phyloP scores from a whole-genome alignment of 192 early-diverging fungal species.

The Coemansia sp. region DNA sequence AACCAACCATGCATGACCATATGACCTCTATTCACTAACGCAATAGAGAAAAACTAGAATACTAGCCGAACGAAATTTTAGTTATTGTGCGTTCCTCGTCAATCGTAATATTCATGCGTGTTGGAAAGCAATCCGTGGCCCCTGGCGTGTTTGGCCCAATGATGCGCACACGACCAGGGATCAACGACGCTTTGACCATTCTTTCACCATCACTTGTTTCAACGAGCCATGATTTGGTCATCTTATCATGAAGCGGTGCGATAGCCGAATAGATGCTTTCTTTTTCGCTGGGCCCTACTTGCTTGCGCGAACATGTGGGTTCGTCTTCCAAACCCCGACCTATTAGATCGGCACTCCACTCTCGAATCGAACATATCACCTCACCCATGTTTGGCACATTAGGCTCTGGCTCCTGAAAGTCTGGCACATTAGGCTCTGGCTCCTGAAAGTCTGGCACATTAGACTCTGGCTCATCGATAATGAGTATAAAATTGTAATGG shows the following conservation, averaged over 20 bases:
- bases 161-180: conserved; percentile 27
- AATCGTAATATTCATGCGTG: conserved; percentile 32
- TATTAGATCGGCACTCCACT: no score
- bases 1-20: background rate
- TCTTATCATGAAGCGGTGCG: background rate
- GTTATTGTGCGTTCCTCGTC: conserved; percentile 15
- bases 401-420: no score
- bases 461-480: no score
- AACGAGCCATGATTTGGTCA: conserved; percentile 5
- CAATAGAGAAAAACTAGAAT: background rate
- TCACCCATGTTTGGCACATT: no score
- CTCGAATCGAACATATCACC: no score
- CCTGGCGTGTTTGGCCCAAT: conserved; percentile 27
- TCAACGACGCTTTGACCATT: conserved; percentile 20
- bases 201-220: background rate
- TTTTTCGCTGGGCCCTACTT: background rate
- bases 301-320: background rate
- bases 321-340: no score
- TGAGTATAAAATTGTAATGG: background rate
- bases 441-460: no score
- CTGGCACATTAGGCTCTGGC: no score
- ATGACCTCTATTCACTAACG: background rate
- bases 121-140: conserved; percentile 28
- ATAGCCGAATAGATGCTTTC: background rate
- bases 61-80: conserved; percentile 17